These are phyloP conservation scores for Typha latifolia DNA, from an alignment of 176 grass and related monocot species.

Conservation along the genomic window DNA sequence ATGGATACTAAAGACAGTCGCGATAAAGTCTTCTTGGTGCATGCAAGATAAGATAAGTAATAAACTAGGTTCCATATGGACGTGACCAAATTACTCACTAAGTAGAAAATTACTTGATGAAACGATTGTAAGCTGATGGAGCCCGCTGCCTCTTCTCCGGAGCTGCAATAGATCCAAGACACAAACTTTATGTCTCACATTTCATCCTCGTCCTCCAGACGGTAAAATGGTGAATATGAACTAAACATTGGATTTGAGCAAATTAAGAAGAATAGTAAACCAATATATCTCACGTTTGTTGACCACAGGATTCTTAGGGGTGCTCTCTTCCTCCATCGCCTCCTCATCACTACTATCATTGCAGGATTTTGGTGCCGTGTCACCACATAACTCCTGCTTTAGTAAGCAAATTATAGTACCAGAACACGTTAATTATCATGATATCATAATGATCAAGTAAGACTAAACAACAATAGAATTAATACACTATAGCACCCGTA, in stretches of 20 bases:
- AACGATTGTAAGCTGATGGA: slow-evolving; percentile 65
- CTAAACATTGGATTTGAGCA: too few species aligned
- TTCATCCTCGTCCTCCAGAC: background rate
- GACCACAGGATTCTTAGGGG: background rate
- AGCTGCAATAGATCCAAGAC: slow-evolving; percentile 22
- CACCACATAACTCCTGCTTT: slow-evolving; percentile 28
- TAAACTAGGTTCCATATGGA: too few species aligned
- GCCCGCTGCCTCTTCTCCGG: slow-evolving; percentile 49
- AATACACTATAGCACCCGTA: too few species aligned
- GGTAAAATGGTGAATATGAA: background rate
- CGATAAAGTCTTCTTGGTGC: too few species aligned
- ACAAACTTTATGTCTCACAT: background rate
- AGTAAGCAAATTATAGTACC: background rate
- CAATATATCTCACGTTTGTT: slow-evolving; percentile 36
- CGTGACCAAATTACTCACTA: too few species aligned
- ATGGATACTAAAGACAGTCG: too few species aligned
- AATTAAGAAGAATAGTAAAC: too few species aligned
- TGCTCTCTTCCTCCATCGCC: background rate
- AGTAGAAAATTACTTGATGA: slow-evolving; percentile 44
- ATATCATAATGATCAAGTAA: too few species aligned
- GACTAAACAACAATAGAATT: too few species aligned
- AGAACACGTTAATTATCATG: too few species aligned
- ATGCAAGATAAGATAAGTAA: too few species aligned
- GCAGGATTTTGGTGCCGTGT: slow-evolving; percentile 20
- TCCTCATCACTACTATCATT: slow-evolving; percentile 29